Evolutionary conservation across 2,329 filamentous ascomycete species (phyloP), one percentile per base, ranked within the genome.

Genomic region (Penicillium decumbens): DNA sequence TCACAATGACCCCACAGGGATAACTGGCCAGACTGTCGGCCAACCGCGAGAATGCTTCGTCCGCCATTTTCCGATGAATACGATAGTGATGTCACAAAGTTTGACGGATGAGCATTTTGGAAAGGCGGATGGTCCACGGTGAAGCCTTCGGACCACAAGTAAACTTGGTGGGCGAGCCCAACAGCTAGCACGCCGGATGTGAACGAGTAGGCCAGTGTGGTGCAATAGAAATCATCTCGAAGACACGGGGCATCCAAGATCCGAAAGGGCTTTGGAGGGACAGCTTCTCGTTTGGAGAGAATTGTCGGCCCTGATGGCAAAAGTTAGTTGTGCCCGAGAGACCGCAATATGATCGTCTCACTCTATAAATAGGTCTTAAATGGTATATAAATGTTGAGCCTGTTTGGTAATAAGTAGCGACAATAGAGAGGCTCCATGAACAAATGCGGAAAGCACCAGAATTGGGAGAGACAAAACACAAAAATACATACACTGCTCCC

Each of bases 211-310:
- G 93, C 89, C 46, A 98, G 77, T 2, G 91, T 79, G 0, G 91
- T 93, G 71, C 90, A 96, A 67, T 98, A 98, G 67, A 91, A 98
- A 69, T 98, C 92, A 62, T 97, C 90, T 49, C 89, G 83, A n/a
- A 97, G 76, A 44, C 83, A 82, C 2, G 91, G 90, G 7, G 92
- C 92, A 71, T 96, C 89, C 4, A 98, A 78, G 6, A 96, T 87
- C 72, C 87, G 88, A 73, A 95, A 95, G 4, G 90, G 88, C 15
- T 87, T 80, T 6, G 79, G 77, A 32, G 89, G 87, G 37, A 93
- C 75, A 30, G 75, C 69, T 78, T 74, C 49, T 63, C 54, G 38
- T 52, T 47, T 63, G 25, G 53, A 35, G 42, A 23, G 43, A 29
- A 48, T 41, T 29, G 41, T 57, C 18, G 58, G 49, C 55, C 64